Evolutionary conservation across 805 yeast species (phyloP), one percentile per base, ranked within the genome.

Genomic region (Yarrowia phangngaensis): DNA sequence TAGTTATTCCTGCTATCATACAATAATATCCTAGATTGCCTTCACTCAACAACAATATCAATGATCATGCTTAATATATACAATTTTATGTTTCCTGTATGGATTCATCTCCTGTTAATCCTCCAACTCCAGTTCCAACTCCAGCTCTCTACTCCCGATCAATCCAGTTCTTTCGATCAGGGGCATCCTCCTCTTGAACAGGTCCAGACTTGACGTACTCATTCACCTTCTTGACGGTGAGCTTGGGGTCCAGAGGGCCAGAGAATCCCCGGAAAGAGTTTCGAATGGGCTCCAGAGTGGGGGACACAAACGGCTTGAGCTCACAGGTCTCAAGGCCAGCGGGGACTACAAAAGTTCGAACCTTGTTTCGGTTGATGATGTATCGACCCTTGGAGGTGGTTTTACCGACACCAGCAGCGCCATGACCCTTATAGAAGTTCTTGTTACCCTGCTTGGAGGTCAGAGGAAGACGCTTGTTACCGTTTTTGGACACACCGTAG

Each of bases 361-460:
- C 97, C 61, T 82, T 87, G 34, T 68, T 66, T 86, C 95, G 90
- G 68, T 85, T 75, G 53, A 92, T 76, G 6, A 76, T 70, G 65
- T 87, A 92, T 16, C 76, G 75, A 48, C 95, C 97, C 53, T 72
- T 74, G 26, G 73, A 70, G 48, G 92, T 83, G 61, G 82, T 78
- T 47, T 71, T 73, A 63, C 99, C 99, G 54, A 87, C 78, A 65
- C 97, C 97, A 3, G 95, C 76, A 4, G 98, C 85, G 52, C 97
- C 78, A 16, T 97, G 92, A 71, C 99, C 99, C 66, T 92, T 92
- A 70, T 92, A 92, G 69, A 74, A 84, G 58, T 84, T 82, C 70
- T 89, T 88, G 68, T 92, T 90, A 60, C 98, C 97, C 63, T 86
- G 87, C 60, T 92, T 92, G 16, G 96, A 82, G 16, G 95, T 83